These are phyloP conservation scores for Corrigiola litoralis DNA, from an alignment of 179 eudicot species.

Conservation along the genomic window DNA sequence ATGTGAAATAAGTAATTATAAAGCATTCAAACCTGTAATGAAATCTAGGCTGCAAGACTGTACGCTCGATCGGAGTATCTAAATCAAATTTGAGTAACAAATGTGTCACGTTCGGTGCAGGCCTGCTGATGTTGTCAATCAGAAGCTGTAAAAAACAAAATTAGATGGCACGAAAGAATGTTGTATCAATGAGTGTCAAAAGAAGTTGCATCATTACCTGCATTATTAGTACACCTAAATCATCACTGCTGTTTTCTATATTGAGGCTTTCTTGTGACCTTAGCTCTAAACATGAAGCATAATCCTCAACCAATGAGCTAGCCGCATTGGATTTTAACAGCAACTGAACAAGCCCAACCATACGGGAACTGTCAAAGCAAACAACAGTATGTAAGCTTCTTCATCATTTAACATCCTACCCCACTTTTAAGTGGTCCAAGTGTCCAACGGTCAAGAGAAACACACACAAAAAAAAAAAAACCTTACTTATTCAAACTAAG, in stretches of 20 bases:
- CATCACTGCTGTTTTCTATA: constrained; percentile 75
- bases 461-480: neutral
- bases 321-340: constrained; percentile 78
- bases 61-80: constrained; percentile 74
- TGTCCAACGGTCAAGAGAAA: neutral
- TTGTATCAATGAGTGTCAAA: neutral
- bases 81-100: constrained; percentile 88
- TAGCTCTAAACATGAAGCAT: constrained; percentile 92
- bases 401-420: neutral
- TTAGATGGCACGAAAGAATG: constrained; percentile 1
- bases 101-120: constrained; percentile 92
- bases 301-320: constrained; percentile 80
- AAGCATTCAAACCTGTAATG: constrained; percentile 67
- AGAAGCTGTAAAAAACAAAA: constrained; percentile 58
- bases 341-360: constrained; percentile 86
- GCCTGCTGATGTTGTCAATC: constrained; percentile 80
- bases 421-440: neutral
- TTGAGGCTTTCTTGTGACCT: constrained; percentile 80
- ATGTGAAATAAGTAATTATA: neutral
- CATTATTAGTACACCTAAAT: constrained; percentile 87
- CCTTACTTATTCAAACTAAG: neutral
- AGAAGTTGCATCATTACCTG: constrained; percentile 57
- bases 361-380: constrained; percentile 60
- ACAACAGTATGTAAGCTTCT: neutral
- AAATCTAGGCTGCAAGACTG: constrained; percentile 81